Evolutionary conservation across 768 basidiomycete genomes (phyloP).

Genomic region (Pisolithus microcarpus): DNA sequence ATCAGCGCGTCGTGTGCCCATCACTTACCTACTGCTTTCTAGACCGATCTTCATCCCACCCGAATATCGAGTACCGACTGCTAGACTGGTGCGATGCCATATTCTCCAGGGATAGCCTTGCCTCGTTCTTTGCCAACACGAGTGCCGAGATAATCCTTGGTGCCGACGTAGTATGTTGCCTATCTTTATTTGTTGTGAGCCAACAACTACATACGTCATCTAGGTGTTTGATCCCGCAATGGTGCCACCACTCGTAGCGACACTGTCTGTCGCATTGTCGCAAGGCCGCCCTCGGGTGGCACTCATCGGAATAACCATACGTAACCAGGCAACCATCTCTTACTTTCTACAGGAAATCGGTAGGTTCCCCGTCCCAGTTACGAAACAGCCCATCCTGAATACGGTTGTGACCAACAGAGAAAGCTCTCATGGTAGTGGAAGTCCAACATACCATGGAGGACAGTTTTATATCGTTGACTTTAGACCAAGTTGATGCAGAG

Average conservation of each 20-base stretch:
- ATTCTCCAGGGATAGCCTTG: slow-evolving; percentile 19
- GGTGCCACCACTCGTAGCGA: slow-evolving; percentile 48
- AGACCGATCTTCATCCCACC: slow-evolving; percentile 54
- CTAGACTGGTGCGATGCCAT: slow-evolving; percentile 65
- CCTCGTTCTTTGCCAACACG: slow-evolving; percentile 31
- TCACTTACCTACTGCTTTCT: neutral
- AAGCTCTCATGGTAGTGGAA: slow-evolving; percentile 22
- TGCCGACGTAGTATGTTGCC: slow-evolving; percentile 48
- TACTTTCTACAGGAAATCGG: slow-evolving; percentile 36
- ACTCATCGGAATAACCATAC: slow-evolving; percentile 38
- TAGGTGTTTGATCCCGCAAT: slow-evolving; percentile 66
- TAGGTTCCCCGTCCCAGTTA: slow-evolving; percentile 6
- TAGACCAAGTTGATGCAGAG: slow-evolving; percentile 28
- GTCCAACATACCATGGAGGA: slow-evolving; percentile 12
- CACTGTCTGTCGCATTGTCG: slow-evolving; percentile 32
- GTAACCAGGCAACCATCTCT: slow-evolving; percentile 48
- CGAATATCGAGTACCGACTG: slow-evolving; percentile 35
- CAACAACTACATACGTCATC: neutral
- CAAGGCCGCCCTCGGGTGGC: slow-evolving; percentile 11
- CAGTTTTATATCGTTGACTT: slow-evolving; percentile 18
- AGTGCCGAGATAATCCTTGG: slow-evolving; percentile 58
- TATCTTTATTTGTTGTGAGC: neutral
- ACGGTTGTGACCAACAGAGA: slow-evolving; percentile 7
- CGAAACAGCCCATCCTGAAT: slow-evolving; percentile 1
- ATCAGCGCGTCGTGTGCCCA: neutral